A percentile compares a stretch with the other conserved stretches of the same genome.
These are phyloP conservation scores for Debaryomyces hansenii DNA, from an alignment of 805 yeast species.

Conservation along the genomic window DNA sequence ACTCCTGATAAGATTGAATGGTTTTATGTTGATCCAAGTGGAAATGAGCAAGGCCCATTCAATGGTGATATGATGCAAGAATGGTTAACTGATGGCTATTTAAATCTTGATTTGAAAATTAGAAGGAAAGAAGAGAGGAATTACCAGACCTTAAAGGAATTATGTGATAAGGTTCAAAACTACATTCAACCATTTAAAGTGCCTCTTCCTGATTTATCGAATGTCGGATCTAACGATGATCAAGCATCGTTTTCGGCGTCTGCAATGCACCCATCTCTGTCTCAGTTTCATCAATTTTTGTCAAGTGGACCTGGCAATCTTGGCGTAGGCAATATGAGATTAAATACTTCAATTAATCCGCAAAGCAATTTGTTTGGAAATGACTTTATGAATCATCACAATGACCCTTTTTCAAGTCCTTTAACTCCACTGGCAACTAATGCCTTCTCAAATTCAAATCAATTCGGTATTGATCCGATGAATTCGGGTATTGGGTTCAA, in stretches of 20 bases:
- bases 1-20: conserved; percentile 53
- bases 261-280: conserved; percentile 7
- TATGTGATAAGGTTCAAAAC: conserved; percentile 50
- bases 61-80: conserved; percentile 70
- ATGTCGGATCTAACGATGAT: not conserved
- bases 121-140: conserved; percentile 56
- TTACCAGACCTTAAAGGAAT: conserved; percentile 53
- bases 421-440: conserved; percentile 9
- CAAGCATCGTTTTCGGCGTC: conserved; percentile 1
- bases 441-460: conserved; percentile 11
- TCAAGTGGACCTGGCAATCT: conserved; percentile 21
- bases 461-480: conserved; percentile 28
- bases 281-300: conserved; percentile 30
- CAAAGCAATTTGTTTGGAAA: conserved; percentile 22
- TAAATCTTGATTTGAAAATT: conserved; percentile 53
- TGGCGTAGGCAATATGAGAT: conserved; percentile 28
- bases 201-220: conserved; percentile 45
- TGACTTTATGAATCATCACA: conserved; percentile 17
- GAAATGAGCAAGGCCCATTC: conserved; percentile 81
- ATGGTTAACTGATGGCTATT: conserved; percentile 67
- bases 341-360: conserved; percentile 12
- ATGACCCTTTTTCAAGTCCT: conserved; percentile 19
- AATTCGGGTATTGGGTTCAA: conserved; percentile 14
- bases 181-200: conserved; percentile 59
- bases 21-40: conserved; percentile 72